Conservation (phyloP, 2,329 filamentous ascomycete species). For the Domatiomyces globalis region DNA sequence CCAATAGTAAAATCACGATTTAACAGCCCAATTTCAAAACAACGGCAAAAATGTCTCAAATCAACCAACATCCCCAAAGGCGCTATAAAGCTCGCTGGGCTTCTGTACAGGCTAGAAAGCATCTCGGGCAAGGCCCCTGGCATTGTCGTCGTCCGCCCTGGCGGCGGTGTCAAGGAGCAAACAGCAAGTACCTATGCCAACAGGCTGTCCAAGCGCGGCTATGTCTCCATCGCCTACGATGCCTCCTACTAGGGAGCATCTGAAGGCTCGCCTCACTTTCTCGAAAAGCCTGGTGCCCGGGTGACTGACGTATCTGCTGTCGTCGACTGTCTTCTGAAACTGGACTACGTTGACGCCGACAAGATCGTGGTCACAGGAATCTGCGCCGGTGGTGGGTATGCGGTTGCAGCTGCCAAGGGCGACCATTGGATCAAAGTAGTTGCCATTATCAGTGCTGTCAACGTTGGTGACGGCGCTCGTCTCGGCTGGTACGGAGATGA, state of each 20-base stretch:
- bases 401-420: constrained; percentile 21
- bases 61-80: too few species aligned
- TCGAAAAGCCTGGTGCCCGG: constrained; percentile 16
- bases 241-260: constrained; percentile 18
- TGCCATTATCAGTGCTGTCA: constrained; percentile 22
- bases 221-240: constrained; percentile 15
- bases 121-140: constrained; percentile 12
- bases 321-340: constrained; percentile 19
- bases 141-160: constrained; percentile 19
- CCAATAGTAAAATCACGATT: too few species aligned
- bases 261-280: constrained; percentile 18
- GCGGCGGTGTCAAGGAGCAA: constrained; percentile 21
- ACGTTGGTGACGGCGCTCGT: constrained; percentile 19
- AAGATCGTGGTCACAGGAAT: constrained; percentile 21
- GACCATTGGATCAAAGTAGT: constrained; percentile 14
- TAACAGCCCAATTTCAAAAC: too few species aligned
- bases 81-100: too few species aligned
- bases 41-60: too few species aligned
- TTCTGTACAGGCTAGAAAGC: too few species aligned
- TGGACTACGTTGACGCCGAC: constrained; percentile 17
- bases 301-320: constrained; percentile 19
- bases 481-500: constrained; percentile 1
- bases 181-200: constrained; percentile 15
- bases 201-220: constrained; percentile 15
- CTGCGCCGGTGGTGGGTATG: constrained; percentile 23